Conservation (phyloP, 176 grass and related monocot species). For the Carex pumila region DNA sequence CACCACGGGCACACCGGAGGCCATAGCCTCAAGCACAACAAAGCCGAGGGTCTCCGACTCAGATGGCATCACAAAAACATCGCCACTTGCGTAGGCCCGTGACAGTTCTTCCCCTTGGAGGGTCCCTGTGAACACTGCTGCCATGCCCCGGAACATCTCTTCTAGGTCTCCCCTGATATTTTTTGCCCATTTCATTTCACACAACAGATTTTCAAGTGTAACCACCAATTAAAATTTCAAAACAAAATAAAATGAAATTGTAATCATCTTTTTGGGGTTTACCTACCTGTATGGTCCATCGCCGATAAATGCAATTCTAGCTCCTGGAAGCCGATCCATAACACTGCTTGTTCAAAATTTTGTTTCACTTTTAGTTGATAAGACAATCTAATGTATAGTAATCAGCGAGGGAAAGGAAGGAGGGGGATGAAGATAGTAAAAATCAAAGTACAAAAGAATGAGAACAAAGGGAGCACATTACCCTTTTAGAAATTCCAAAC, state of each 20-base stretch:
- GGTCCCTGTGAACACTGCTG: slow-evolving; percentile 82
- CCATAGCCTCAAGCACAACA: slow-evolving; percentile 92
- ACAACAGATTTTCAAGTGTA: not conserved
- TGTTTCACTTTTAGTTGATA: slow-evolving; percentile 19
- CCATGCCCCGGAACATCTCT: slow-evolving; percentile 76
- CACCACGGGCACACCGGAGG: slow-evolving; percentile 68
- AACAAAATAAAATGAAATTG: too few relatives aligned
- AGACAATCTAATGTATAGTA: not conserved
- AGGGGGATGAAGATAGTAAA: not conserved
- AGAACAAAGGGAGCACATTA: slow-evolving; percentile 7
- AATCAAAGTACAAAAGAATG: not conserved
- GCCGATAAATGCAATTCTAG: slow-evolving; percentile 84
- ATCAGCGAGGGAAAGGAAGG: not conserved
- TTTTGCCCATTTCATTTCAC: not conserved
- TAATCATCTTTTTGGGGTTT: not conserved
- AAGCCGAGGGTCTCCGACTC: slow-evolving; percentile 83
- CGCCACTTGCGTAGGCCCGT: slow-evolving; percentile 60
- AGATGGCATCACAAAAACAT: slow-evolving; percentile 89
- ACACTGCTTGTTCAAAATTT: slow-evolving; percentile 43
- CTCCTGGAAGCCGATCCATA: slow-evolving; percentile 81
- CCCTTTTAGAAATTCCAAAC: slow-evolving; percentile 90
- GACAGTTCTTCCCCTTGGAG: slow-evolving; percentile 85
- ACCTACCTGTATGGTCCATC: slow-evolving; percentile 91
- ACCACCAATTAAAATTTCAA: not conserved
- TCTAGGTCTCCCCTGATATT: slow-evolving; percentile 59